Evolutionary conservation across 768 basidiomycete genomes (phyloP).

Genomic region (Tephrocybe sp.): DNA sequence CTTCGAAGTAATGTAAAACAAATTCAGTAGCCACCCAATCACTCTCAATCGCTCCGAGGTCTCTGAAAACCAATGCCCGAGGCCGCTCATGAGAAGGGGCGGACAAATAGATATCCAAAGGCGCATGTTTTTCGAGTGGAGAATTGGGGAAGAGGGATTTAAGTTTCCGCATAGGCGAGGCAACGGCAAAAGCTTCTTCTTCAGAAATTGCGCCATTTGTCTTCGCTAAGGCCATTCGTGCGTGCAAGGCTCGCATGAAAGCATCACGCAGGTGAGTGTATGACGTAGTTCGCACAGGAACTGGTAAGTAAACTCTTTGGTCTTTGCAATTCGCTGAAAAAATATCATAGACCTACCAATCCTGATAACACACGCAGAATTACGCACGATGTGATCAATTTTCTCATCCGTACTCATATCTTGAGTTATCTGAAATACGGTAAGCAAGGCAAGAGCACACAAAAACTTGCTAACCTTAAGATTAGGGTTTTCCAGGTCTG

Average conservation of each 20-base stretch:
- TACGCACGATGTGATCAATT: conserved; percentile 61
- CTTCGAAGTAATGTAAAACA: conserved; percentile 72
- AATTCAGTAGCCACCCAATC: conserved; percentile 77
- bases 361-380: conserved; percentile 68
- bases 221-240: conserved; percentile 50
- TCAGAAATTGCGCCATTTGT: conserved; percentile 52
- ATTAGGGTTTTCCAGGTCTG: conserved; percentile 67
- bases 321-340: neutral
- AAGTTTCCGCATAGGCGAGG: conserved; percentile 65
- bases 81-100: conserved; percentile 50
- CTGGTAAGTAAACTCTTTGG: conserved; percentile 30
- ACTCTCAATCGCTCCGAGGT: conserved; percentile 68
- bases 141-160: conserved; percentile 76
- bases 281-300: conserved; percentile 77
- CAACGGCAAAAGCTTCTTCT: conserved; percentile 54
- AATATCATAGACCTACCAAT: conserved; percentile 48
- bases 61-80: conserved; percentile 62
- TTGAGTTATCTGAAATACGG: conserved; percentile 43
- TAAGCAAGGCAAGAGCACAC: neutral
- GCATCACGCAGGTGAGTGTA: conserved; percentile 82
- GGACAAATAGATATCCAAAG: conserved; percentile 67
- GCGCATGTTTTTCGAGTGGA: conserved; percentile 59
- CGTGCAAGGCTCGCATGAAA: conserved; percentile 71
- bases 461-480: conserved; percentile 42
- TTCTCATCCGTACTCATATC: conserved; percentile 66